phyloP scores from a whole-genome alignment of 306 rosid genomes.

The Quercus wislizeni region DNA sequence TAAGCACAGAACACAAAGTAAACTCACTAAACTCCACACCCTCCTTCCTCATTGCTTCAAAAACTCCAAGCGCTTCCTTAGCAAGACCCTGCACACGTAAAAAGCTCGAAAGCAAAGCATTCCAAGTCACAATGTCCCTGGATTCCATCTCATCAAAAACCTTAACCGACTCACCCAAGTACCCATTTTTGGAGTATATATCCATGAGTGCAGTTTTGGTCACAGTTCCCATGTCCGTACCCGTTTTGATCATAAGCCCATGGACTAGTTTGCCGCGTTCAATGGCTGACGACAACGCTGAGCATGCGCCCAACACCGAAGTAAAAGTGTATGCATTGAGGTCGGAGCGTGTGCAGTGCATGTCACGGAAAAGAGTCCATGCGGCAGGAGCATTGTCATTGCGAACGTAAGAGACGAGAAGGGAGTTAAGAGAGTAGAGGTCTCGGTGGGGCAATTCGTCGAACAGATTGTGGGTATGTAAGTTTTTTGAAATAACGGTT shows the following conservation, averaged over 20 bases:
- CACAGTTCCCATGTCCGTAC: conserved; percentile 40
- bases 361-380: conserved; percentile 35
- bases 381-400: conserved; percentile 26
- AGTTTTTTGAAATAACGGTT: neutral
- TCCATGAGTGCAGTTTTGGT: conserved; percentile 50
- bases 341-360: conserved; percentile 31
- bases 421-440: conserved; percentile 37
- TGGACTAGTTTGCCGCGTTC: conserved; percentile 47
- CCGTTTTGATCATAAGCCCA: conserved; percentile 41
- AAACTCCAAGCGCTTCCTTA: conserved; percentile 38
- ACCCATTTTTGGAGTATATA: conserved; percentile 53
- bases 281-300: conserved; percentile 20
- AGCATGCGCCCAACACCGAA: conserved; percentile 43
- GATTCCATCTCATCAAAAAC: conserved; percentile 57
- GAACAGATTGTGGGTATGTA: conserved; percentile 27
- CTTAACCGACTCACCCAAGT: conserved; percentile 28
- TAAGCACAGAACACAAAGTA: conserved; percentile 63
- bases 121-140: conserved; percentile 65
- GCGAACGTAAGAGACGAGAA: conserved; percentile 39
- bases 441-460: conserved; percentile 36
- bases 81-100: conserved; percentile 39
- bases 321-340: conserved; percentile 45
- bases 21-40: conserved; percentile 45
- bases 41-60: conserved; percentile 48
- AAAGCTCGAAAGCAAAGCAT: conserved; percentile 46